These are phyloP conservation scores for Phytophthora tentaculata DNA, from an alignment of 352 stramenopile genomes.

Conservation along the genomic window DNA sequence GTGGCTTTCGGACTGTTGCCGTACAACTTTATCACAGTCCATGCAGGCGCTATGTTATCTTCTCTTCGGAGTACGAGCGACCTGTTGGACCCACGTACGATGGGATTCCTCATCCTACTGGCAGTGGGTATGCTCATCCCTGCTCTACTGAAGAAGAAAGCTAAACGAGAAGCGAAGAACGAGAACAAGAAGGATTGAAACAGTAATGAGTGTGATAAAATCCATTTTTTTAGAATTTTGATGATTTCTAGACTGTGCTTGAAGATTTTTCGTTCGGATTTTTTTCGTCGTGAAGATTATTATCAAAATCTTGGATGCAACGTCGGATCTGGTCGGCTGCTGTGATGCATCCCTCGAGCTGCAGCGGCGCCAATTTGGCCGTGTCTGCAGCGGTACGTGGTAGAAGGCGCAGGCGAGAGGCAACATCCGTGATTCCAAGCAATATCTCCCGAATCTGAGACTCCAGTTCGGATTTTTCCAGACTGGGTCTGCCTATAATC, in stretches of 20 bases:
- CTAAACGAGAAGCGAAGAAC: slow-evolving; percentile 16
- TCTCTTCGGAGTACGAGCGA: slow-evolving; percentile 71
- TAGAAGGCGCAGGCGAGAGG: slow-evolving; percentile 24
- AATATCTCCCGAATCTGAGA: slow-evolving; percentile 22
- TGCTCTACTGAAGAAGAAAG: slow-evolving; percentile 61
- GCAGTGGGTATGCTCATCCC: slow-evolving; percentile 75
- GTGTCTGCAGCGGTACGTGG: slow-evolving; percentile 7
- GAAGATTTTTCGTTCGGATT: neutral
- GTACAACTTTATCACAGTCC: slow-evolving; percentile 86
- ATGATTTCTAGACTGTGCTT: no score
- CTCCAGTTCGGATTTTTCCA: slow-evolving; percentile 4
- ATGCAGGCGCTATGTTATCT: slow-evolving; percentile 79
- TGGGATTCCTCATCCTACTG: slow-evolving; percentile 65
- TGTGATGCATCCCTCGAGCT: slow-evolving; percentile 32
- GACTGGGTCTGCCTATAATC: no score
- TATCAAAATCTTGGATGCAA: slow-evolving; percentile 32
- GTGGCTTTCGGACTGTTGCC: slow-evolving; percentile 77
- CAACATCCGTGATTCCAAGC: slow-evolving; percentile 28
- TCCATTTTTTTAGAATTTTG: no score
- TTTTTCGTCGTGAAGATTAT: slow-evolving; percentile 6
- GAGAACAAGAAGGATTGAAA: slow-evolving; percentile 30
- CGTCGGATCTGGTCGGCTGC: slow-evolving; percentile 35
- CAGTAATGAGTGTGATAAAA: no score
- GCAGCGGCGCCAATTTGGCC: slow-evolving; percentile 6
- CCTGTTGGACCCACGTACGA: slow-evolving; percentile 61